Conservation (phyloP, 805 yeast species). For the Candida ovalis region DNA sequence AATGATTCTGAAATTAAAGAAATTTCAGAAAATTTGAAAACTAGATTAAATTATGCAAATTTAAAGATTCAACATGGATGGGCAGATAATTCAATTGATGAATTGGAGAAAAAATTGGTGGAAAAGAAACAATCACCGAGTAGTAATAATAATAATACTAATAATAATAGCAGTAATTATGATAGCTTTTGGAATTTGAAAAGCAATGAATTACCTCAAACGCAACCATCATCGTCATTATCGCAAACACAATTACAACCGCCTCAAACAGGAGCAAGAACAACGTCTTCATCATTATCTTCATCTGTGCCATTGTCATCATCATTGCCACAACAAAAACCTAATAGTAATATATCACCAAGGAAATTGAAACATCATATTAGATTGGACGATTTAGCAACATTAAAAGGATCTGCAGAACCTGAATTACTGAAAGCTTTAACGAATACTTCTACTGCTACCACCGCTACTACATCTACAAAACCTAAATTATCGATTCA, state of each 20-base stretch:
- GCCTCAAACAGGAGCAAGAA: neutral
- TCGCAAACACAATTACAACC: slow-evolving; percentile 1
- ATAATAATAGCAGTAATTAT: slow-evolving; percentile 1
- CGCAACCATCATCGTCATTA: neutral
- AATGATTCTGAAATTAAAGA: slow-evolving; percentile 32
- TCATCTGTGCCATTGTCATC: neutral
- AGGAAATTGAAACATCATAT: neutral
- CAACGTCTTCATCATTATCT: too few relatives aligned
- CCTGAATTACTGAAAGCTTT: slow-evolving; percentile 22
- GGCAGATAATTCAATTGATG: slow-evolving; percentile 26
- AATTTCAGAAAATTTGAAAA: slow-evolving; percentile 33
- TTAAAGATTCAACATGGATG: slow-evolving; percentile 35
- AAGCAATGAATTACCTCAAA: slow-evolving; percentile 23
- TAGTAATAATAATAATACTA: neutral
- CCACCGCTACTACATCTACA: slow-evolving; percentile 10
- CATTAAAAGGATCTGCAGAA: slow-evolving; percentile 24
- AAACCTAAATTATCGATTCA: slow-evolving; percentile 14
- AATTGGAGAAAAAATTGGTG: slow-evolving; percentile 26
- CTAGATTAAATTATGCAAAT: slow-evolving; percentile 35
- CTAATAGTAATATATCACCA: neutral
- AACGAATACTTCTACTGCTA: neutral
- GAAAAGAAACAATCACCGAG: slow-evolving; percentile 10
- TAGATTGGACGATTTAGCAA: slow-evolving; percentile 29
- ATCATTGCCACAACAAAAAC: neutral
- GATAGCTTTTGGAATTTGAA: slow-evolving; percentile 29